phyloP scores from a whole-genome alignment of 108 stramenopile genomes.

The Nitzschia sp. region DNA sequence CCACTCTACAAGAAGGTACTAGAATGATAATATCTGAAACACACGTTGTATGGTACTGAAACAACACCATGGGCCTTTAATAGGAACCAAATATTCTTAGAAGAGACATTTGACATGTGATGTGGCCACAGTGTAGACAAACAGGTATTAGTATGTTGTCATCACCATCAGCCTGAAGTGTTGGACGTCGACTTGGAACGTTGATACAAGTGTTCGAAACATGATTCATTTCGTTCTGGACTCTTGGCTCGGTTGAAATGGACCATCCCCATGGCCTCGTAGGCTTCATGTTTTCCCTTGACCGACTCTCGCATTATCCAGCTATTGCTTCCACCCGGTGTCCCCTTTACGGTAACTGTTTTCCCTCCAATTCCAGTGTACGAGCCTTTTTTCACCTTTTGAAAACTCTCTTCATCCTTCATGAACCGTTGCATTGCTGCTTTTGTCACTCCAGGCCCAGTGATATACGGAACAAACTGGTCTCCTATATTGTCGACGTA shows the following conservation, averaged over 20 bases:
- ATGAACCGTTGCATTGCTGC: slow-evolving; percentile 11
- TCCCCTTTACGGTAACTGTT: slow-evolving; percentile 29
- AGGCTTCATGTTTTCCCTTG: slow-evolving; percentile 7
- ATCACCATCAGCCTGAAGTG: too few species aligned
- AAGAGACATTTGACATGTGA: too few species aligned
- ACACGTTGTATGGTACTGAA: too few species aligned
- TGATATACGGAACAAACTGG: slow-evolving; percentile 23
- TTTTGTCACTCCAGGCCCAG: slow-evolving; percentile 35
- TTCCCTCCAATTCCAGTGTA: slow-evolving; percentile 10
- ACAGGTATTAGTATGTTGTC: too few species aligned
- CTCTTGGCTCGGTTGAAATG: slow-evolving; percentile 17
- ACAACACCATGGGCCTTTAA: too few species aligned
- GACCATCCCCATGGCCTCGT: slow-evolving; percentile 22
- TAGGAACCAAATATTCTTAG: too few species aligned
- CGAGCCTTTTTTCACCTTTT: slow-evolving; percentile 5
- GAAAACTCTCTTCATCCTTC: slow-evolving; percentile 1
- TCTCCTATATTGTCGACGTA: slow-evolving; percentile 5
- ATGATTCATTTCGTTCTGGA: slow-evolving; percentile 1
- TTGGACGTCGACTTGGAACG: neutral
- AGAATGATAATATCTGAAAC: too few species aligned
- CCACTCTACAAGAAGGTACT: too few species aligned
- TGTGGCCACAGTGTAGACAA: too few species aligned
- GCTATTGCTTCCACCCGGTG: neutral
- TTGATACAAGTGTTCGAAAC: slow-evolving; percentile 11
- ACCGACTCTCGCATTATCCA: slow-evolving; percentile 21